Evolutionary conservation across 78 protist genomes (phyloP).

Genomic region (Dictyostelium brefeldianum): DNA sequence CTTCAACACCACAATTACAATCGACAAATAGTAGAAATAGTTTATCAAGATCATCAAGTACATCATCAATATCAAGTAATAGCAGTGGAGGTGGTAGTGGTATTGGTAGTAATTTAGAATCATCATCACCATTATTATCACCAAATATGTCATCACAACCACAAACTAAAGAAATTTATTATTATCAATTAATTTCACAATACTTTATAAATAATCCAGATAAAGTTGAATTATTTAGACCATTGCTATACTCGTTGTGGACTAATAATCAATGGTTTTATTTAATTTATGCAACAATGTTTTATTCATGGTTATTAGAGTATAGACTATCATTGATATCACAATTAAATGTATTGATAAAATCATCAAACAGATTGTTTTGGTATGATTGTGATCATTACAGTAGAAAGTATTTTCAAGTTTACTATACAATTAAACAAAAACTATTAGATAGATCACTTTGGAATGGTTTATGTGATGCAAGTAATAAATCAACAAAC

Average conservation of each 20-base stretch:
- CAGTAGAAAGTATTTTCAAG: conserved; percentile 22
- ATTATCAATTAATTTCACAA: conserved; percentile 60
- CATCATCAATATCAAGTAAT: neutral
- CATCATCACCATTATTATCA: neutral
- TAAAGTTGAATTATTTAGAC: conserved; percentile 60
- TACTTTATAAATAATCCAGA: conserved; percentile 56
- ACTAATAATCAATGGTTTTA: conserved; percentile 71
- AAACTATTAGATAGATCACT: conserved; percentile 39
- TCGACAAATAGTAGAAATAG: neutral
- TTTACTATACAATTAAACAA: conserved; percentile 26
- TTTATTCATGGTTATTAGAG: conserved; percentile 61
- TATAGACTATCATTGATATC: conserved; percentile 64
- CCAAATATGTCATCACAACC: neutral
- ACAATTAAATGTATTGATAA: conserved; percentile 69
- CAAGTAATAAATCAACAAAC: neutral
- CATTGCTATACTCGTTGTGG: conserved; percentile 46
- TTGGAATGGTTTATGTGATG: conserved; percentile 60
- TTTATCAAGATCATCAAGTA: neutral
- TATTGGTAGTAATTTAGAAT: neutral
- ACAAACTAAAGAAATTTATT: conserved; percentile 20
- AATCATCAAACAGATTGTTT: conserved; percentile 62
- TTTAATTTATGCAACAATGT: conserved; percentile 47
- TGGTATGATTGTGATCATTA: conserved; percentile 66
- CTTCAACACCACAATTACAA: neutral
- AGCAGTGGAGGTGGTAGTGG: neutral